Conservation (phyloP, 441 rosid genomes). For the Bruguiera hainesii region DNA sequence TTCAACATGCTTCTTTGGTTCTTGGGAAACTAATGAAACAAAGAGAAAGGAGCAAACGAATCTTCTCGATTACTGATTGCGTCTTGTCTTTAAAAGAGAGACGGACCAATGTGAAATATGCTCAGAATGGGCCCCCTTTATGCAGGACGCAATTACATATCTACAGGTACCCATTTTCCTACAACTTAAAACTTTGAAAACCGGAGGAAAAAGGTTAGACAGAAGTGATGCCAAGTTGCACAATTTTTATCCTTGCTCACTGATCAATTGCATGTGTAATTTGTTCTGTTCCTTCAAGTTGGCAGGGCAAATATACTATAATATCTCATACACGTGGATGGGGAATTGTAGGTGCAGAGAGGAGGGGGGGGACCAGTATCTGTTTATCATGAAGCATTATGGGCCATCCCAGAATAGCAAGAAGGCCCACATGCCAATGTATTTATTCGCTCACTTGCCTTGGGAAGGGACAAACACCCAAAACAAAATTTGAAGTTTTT, state of each 20-base stretch:
- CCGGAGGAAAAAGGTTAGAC: background rate
- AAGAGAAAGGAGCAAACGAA: constrained; percentile 14
- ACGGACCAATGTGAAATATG: constrained; percentile 19
- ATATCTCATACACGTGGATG: background rate
- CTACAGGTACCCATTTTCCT: constrained; percentile 4
- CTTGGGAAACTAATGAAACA: constrained; percentile 3
- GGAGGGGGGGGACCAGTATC: constrained; percentile 7
- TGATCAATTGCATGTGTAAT: constrained; percentile 1
- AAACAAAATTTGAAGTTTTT: background rate
- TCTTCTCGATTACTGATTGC: constrained; percentile 29
- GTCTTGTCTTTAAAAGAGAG: constrained; percentile 5
- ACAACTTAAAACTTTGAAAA: background rate
- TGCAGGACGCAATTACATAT: background rate
- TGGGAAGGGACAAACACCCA: background rate
- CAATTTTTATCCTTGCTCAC: background rate
- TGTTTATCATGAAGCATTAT: constrained; percentile 10
- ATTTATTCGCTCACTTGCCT: constrained; percentile 14
- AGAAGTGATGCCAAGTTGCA: background rate
- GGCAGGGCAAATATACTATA: background rate
- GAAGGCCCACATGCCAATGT: constrained; percentile 6
- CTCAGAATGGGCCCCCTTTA: background rate
- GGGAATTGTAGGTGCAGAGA: background rate
- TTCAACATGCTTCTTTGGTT: background rate
- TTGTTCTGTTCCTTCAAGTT: constrained; percentile 9
- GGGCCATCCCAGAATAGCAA: constrained; percentile 9